These are phyloP conservation scores for Sicyos baderoa DNA, from an alignment of 306 rosid species.

Conservation along the genomic window DNA sequence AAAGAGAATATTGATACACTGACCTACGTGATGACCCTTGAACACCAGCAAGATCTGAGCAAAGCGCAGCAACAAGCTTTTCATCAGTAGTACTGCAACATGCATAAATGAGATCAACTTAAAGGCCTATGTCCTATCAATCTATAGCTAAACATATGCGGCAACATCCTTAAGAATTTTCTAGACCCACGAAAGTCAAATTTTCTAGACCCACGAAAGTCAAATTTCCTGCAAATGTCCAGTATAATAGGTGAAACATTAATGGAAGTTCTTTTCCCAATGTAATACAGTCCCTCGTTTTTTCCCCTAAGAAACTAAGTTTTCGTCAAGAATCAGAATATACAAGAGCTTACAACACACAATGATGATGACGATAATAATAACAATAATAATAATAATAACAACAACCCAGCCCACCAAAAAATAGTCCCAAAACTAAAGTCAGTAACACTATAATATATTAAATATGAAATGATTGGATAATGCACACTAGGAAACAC, in stretches of 20 bases:
- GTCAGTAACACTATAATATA: not conserved
- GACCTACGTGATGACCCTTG: constrained; percentile 45
- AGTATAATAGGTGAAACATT: not conserved
- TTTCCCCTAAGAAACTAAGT: not conserved
- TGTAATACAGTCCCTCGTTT: not conserved
- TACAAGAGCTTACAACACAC: not conserved
- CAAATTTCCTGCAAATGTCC: not conserved
- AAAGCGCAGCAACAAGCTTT: constrained; percentile 87
- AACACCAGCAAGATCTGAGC: constrained; percentile 44
- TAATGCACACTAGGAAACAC: not conserved
- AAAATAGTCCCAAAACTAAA: not conserved
- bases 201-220: not conserved
- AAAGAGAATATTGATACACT: constrained; percentile 15
- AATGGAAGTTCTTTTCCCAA: not conserved
- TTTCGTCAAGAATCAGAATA: not conserved
- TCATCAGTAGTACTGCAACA: constrained; percentile 73
- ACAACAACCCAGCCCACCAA: no score
- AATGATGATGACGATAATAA: no score
- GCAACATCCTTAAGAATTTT: not conserved
- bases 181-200: not conserved
- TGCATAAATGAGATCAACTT: not conserved
- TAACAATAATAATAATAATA: no score
- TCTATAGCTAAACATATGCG: not conserved
- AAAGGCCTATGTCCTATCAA: not conserved
- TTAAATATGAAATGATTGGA: constrained; percentile 16